Conservation (phyloP, 768 basidiomycete species). For the Dictyophora rubrovolvata region DNA sequence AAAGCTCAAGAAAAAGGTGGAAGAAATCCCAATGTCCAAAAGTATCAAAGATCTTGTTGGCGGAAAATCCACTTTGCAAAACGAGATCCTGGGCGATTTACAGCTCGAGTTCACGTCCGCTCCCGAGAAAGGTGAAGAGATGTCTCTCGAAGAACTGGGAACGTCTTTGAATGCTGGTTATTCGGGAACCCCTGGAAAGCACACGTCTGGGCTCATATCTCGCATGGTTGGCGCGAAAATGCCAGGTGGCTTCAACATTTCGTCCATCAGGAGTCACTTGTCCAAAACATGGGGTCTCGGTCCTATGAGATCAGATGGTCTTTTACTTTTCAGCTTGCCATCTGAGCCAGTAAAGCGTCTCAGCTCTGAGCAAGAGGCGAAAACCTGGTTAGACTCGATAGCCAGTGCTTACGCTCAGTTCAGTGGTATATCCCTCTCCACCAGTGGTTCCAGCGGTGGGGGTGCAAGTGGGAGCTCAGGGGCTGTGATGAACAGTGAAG, state of each 20-base stretch:
- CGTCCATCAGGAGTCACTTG: slow-evolving; percentile 81
- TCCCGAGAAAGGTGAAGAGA: slow-evolving; percentile 96
- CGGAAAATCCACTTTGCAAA: slow-evolving; percentile 97
- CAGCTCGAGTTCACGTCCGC: slow-evolving; percentile 91
- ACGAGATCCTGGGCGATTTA: slow-evolving; percentile 95
- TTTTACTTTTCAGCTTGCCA: slow-evolving; percentile 83
- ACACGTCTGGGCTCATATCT: slow-evolving; percentile 81
- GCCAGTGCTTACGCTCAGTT: slow-evolving; percentile 81
- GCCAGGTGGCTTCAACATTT: slow-evolving; percentile 97
- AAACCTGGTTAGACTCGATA: slow-evolving; percentile 84
- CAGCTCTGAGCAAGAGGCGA: slow-evolving; percentile 83
- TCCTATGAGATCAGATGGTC: slow-evolving; percentile 76
- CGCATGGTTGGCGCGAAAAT: slow-evolving; percentile 92
- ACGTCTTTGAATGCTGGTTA: slow-evolving; percentile 73
- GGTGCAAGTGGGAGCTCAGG: slow-evolving; percentile 59
- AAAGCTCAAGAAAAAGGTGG: slow-evolving; percentile 92
- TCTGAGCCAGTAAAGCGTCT: slow-evolving; percentile 93
- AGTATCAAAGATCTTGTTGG: slow-evolving; percentile 98
- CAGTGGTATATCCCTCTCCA: slow-evolving; percentile 73
- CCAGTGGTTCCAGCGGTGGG: slow-evolving; percentile 48
- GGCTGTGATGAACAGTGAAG: slow-evolving; percentile 92
- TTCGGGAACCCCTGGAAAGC: slow-evolving; percentile 84
- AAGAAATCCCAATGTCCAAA: slow-evolving; percentile 83
- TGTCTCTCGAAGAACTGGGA: slow-evolving; percentile 92
- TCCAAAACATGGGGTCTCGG: slow-evolving; percentile 96